phyloP scores from a whole-genome alignment of 768 basidiomycete genomes.

The Panus rudis region DNA sequence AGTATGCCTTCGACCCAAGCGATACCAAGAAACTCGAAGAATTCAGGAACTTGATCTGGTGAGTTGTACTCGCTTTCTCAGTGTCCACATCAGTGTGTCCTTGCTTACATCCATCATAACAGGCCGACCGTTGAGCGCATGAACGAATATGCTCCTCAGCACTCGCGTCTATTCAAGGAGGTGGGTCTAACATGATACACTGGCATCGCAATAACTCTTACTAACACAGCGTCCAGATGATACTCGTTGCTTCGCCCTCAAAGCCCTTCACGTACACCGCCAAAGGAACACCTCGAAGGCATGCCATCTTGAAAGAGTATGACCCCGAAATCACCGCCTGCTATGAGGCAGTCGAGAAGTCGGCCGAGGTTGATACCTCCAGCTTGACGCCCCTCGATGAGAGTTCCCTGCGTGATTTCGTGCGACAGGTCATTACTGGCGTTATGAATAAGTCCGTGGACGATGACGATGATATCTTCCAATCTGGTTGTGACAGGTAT shows the following conservation, averaged over 20 bases:
- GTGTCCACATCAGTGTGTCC: background rate
- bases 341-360: slow-evolving; percentile 28
- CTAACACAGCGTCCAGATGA: slow-evolving; percentile 22
- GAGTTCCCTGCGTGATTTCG: no score
- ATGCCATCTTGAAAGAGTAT: slow-evolving; percentile 25
- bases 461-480: slow-evolving; percentile 15
- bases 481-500: slow-evolving; percentile 14
- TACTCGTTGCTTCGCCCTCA: slow-evolving; percentile 22
- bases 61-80: slow-evolving; percentile 1
- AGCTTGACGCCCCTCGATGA: no score
- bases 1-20: slow-evolving; percentile 24
- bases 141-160: slow-evolving; percentile 36
- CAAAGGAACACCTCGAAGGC: slow-evolving; percentile 25
- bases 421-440: background rate
- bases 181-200: slow-evolving; percentile 17
- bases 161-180: slow-evolving; percentile 43
- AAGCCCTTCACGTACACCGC: slow-evolving; percentile 28
- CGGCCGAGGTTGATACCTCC: no score
- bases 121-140: slow-evolving; percentile 34
- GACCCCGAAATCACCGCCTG: slow-evolving; percentile 33
- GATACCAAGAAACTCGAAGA: slow-evolving; percentile 23
- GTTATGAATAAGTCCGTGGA: background rate
- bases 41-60: slow-evolving; percentile 32
- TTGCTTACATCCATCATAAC: background rate
- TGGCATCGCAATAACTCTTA: no score